Evolutionary conservation across 345 rosid genomes (phyloP), one percentile per base, ranked within the genome.

Genomic region (Lumnitzera littorea): DNA sequence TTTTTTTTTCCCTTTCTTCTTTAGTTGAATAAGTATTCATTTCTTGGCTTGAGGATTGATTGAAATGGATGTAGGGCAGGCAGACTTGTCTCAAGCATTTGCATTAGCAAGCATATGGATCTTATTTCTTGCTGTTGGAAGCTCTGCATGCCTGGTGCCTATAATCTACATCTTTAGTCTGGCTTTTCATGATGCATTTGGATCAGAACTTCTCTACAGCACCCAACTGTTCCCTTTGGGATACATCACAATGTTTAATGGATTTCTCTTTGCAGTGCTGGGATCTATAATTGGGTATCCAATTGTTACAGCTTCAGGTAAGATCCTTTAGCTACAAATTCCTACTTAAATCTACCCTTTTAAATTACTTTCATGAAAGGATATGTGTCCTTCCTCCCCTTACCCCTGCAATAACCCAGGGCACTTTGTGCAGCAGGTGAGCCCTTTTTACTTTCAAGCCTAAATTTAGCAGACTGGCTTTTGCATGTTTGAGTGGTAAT

Each of bases 1-100:
- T 56, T 59, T 24, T 17, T 29, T 55, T 31, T 58, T 56, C 63
- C 7, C 43, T 1, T 36, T 36, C 9, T 36, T 36, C 9, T 36
- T 36, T 36, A 36, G 10, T 4, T 36, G 43, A 4, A 36, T 36
- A 36, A 36, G 11, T 36, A 36, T 36, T 4, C 43, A 7, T 67
- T 56, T 61, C 76, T 77, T 46, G 50, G 62, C 71, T 66, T 74
- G 73, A 76, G 77, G 81, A 83, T 87, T 72, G 79, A 85, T 74
- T 82, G 82, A 67, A 62, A 67, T 89, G 87, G 76, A 73, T 89
- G 84, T 92, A 89, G 96, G 97, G 96, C 98, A 92, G 97, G 89
- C 71, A 74, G 98, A 92, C 80, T 62, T 79, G 67, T 89, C 98
- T n/a, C 98, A 87, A 82, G 95, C 72, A 56, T 71, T 84, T 11